Evolutionary conservation across 305 asterid genomes (phyloP), one percentile per base, ranked within the genome.

Genomic region (Fraxinus angustifolia): DNA sequence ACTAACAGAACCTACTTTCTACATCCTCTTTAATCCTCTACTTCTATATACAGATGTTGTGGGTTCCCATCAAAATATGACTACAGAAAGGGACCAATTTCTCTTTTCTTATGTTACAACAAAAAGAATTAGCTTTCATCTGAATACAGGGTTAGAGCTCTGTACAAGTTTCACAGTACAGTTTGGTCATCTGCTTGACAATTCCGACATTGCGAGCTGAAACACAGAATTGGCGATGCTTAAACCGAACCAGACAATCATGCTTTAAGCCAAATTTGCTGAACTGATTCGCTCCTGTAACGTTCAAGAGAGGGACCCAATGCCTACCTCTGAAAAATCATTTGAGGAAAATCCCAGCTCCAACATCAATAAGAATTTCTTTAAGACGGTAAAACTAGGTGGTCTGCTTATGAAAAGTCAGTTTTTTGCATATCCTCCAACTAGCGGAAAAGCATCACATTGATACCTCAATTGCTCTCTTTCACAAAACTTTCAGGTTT

Each of bases 71-170:
- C 72, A 72, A 70, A 84, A 79, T 77, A 88, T 87, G 23, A 21
- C 83, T 80, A 65, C 31, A 75, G 77, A 75, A 82, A 62, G 87
- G 87, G 78, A 80, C 87, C 88, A 84, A 85, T 87, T 86, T 86
- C 78, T 68, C 34, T 56, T 78, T 84, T 90, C 31, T 11, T 28
- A 92, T 88, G 88, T 87, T 91, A 92, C 93, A 90, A 84, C 86
- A 81, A 5, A 38, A 89, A 78, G 88, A 90, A 90, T 90, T 80
- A 88, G 86, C 78, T 90, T 83, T 81, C 79, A 86, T 78, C 91
- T 91, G 83, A 67, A 80, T 80, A 83, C 84, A 83, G 74, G 83
- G 85, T 81, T 84, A 83, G 87, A 77, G 88, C 38, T 86, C 81
- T 89, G 82, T 86, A 89, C 92, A 89, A 73, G 77, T 77, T 78